Conservation (phyloP, 495 filamentous ascomycete species). For the Aspergillus bertholletiae region DNA sequence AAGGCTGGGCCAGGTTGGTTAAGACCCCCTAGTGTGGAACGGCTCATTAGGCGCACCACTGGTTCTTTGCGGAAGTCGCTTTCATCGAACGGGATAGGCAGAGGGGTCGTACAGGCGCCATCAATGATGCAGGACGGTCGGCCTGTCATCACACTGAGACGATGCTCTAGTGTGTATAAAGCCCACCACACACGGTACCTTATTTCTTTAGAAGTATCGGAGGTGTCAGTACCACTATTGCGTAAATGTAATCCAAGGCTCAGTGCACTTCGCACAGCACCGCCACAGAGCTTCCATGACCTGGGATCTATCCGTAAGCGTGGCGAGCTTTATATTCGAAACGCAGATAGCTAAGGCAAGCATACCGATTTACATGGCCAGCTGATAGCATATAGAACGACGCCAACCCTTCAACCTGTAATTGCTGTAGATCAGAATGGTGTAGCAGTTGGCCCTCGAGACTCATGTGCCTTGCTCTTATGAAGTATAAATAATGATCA, state of each 20-base stretch:
- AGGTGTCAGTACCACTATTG: slow-evolving; percentile 45
- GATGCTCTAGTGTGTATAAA: slow-evolving; percentile 54
- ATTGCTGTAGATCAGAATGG: slow-evolving; percentile 53
- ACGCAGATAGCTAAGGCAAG: slow-evolving; percentile 3
- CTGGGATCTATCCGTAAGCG: slow-evolving; percentile 31
- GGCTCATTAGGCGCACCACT: slow-evolving; percentile 29
- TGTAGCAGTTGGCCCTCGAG: slow-evolving; percentile 49
- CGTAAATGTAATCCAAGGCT: slow-evolving; percentile 59
- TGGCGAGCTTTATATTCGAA: not conserved
- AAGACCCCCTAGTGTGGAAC: slow-evolving; percentile 16
- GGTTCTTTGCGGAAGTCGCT: slow-evolving; percentile 38
- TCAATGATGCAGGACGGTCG: slow-evolving; percentile 56
- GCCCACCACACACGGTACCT: slow-evolving; percentile 61
- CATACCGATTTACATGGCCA: slow-evolving; percentile 59
- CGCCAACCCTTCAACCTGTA: slow-evolving; percentile 55
- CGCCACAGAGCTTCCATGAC: slow-evolving; percentile 58
- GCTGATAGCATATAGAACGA: slow-evolving; percentile 57
- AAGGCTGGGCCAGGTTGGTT: slow-evolving; percentile 20
- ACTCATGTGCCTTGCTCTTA: slow-evolving; percentile 49
- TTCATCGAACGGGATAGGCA: slow-evolving; percentile 54
- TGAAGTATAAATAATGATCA: slow-evolving; percentile 54
- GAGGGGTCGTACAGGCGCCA: slow-evolving; percentile 49
- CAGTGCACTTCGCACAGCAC: slow-evolving; percentile 54
- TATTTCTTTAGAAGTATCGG: slow-evolving; percentile 51
- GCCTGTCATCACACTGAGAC: slow-evolving; percentile 56